Conservation (phyloP, 176 grass and related monocot species). For the Rhipidocladum racemiflorum region DNA sequence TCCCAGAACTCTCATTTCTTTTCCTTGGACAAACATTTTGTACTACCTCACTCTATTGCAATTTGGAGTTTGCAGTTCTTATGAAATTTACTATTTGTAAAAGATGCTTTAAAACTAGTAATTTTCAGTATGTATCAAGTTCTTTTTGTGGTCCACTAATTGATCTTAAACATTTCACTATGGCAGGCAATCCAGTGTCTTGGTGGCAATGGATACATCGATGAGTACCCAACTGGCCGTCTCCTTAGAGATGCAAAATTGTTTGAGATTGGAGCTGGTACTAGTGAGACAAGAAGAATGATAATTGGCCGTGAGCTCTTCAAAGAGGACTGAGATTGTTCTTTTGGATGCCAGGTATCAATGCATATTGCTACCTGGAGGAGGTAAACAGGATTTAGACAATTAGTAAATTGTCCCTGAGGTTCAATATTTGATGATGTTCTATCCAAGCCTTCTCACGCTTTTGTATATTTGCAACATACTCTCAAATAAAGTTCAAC, state of each 20-base stretch:
- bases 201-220: slow-evolving; percentile 94
- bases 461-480: slow-evolving; percentile 29
- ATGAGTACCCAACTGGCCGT: slow-evolving; percentile 94
- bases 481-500: slow-evolving; percentile 31
- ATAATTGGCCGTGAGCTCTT: slow-evolving; percentile 96
- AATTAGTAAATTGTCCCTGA: not conserved
- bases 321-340: slow-evolving; percentile 63
- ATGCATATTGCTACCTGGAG: slow-evolving; percentile 22
- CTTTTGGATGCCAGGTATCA: slow-evolving; percentile 23
- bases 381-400: slow-evolving; percentile 34
- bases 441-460: slow-evolving; percentile 18
- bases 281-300: slow-evolving; percentile 92
- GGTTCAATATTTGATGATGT: not conserved
- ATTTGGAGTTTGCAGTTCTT: not conserved
- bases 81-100: not conserved
- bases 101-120: not conserved
- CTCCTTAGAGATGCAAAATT: slow-evolving; percentile 98
- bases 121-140: not conserved
- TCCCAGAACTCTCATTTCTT: not conserved
- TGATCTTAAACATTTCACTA: slow-evolving; percentile 22
- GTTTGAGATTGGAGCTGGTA: slow-evolving; percentile 98
- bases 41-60: not conserved
- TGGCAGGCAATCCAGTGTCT: slow-evolving; percentile 93
- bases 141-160: slow-evolving; percentile 9
- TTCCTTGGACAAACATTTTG: not conserved